Evolutionary conservation across 1,284 basidiomycete genomes (phyloP).

Genomic region (Chiua sp.): DNA sequence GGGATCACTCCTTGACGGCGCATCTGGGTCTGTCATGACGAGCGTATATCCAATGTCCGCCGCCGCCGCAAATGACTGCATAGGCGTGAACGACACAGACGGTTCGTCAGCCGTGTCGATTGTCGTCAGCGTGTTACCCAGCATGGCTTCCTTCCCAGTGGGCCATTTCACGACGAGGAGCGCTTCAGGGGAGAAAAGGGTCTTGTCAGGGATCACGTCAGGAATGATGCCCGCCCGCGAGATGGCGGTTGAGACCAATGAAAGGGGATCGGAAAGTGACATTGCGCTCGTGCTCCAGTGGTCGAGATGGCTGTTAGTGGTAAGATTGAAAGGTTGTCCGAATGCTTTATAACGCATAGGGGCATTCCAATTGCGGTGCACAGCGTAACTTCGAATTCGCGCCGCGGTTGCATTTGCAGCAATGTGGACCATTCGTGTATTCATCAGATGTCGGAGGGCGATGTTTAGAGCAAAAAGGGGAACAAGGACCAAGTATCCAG

Average conservation of each 20-base stretch:
- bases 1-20: slow-evolving; percentile 59
- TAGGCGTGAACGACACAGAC: slow-evolving; percentile 52
- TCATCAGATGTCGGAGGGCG: not conserved
- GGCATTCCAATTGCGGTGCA: slow-evolving; percentile 4
- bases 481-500: not conserved
- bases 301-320: not conserved
- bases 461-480: not conserved
- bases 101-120: slow-evolving; percentile 59
- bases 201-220: slow-evolving; percentile 53
- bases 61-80: slow-evolving; percentile 42
- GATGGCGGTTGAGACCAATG: slow-evolving; percentile 46
- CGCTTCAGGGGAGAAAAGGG: slow-evolving; percentile 52
- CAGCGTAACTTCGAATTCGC: not conserved
- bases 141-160: slow-evolving; percentile 50
- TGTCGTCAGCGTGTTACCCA: slow-evolving; percentile 54
- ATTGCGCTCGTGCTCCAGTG: slow-evolving; percentile 9
- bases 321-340: not conserved
- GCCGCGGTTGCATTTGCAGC: not conserved
- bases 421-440: not conserved
- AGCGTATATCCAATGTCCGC: slow-evolving; percentile 60
- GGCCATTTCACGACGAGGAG: slow-evolving; percentile 60
- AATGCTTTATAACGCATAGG: slow-evolving; percentile 14
- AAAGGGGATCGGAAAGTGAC: slow-evolving; percentile 44
- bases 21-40: slow-evolving; percentile 73
- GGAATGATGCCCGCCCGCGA: slow-evolving; percentile 55